Evolutionary conservation across 169 alveolate genomes (phyloP).

Genomic region (Pseudocohnilembus persalinus): DNA sequence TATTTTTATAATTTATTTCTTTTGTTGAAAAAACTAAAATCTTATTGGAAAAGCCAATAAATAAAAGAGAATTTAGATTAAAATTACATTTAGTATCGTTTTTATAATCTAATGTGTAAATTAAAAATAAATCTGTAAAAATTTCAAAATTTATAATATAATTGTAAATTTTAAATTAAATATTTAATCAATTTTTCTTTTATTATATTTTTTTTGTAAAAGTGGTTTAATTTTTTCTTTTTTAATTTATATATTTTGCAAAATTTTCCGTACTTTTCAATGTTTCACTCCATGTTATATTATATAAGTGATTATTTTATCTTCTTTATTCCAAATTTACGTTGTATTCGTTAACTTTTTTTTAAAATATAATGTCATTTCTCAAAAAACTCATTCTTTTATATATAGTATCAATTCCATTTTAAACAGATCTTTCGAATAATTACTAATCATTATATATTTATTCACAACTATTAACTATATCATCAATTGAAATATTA

Average conservation of each 20-base stretch:
- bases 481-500: slow-evolving; percentile 21
- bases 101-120: too few species aligned
- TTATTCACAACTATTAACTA: slow-evolving; percentile 22
- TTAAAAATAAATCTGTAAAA: too few species aligned
- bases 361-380: slow-evolving; percentile 16
- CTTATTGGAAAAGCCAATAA: too few species aligned
- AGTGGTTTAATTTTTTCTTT: slow-evolving; percentile 28
- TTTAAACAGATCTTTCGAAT: slow-evolving; percentile 18
- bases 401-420: slow-evolving; percentile 9
- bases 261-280: slow-evolving; percentile 33
- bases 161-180: too few species aligned
- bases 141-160: too few species aligned
- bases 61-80: too few species aligned
- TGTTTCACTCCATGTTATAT: slow-evolving; percentile 42
- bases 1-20: too few species aligned
- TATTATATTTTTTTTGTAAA: too few species aligned
- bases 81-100: too few species aligned
- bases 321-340: slow-evolving; percentile 13
- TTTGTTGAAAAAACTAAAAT: too few species aligned
- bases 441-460: slow-evolving; percentile 19
- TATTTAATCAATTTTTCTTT: too few species aligned
- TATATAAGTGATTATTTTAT: slow-evolving; percentile 17
- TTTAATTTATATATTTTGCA: slow-evolving; percentile 44
- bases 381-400: slow-evolving; percentile 39
- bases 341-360: slow-evolving; percentile 4